Base-by-base conservation (phyloP, 306 rosid genomes). In the Luffa acutangula region DNA sequence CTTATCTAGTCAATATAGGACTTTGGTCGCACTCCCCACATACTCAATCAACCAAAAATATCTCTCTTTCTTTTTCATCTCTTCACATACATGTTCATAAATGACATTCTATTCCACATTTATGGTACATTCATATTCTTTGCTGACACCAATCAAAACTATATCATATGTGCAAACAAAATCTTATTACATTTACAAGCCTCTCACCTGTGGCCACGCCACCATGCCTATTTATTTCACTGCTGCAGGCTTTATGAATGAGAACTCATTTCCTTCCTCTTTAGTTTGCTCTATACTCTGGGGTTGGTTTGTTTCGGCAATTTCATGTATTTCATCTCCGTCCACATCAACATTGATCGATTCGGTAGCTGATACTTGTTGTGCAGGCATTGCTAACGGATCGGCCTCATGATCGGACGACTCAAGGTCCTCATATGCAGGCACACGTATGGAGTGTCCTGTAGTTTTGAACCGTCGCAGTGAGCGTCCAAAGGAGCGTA, bases 391-490 rank as follows among this genome's bases (percentile, higher is more conserved):
- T 51, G 78, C 57, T 17, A 13, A 34, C 34, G 34, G 54, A 56
- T 77, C 70, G 0, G 51, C 81, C 34, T 39, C 80, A 31, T 14
- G 80, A 84, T 92, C 93, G 54, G 88, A 85, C 62, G 70, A 86
- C 31, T 78, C 91, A 0, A 75, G 71, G 9, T 86, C 90, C 3
- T 85, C 90, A 12, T 70, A 80, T 10, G 78, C 2, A 7, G 88
- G 41, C 5, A 82, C 7, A 66, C 64, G 89, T 9, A 90, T 80
- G 8, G 93, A 84, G 85, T 91, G 97, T 17, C 94, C 96, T 0
- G 87, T 90, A 4, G 98, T 93, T 84, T 90, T 88, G 90, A 84
- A 93, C 34, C 97, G 99, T 53, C 87, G 96, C 7, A 90, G 82
- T 43, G 88, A 53, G 41, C 63, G 91, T 46, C 86, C 92, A 0